Evolutionary conservation across 345 rosid species (phyloP).

Genomic region (Pistacia integerrima): DNA sequence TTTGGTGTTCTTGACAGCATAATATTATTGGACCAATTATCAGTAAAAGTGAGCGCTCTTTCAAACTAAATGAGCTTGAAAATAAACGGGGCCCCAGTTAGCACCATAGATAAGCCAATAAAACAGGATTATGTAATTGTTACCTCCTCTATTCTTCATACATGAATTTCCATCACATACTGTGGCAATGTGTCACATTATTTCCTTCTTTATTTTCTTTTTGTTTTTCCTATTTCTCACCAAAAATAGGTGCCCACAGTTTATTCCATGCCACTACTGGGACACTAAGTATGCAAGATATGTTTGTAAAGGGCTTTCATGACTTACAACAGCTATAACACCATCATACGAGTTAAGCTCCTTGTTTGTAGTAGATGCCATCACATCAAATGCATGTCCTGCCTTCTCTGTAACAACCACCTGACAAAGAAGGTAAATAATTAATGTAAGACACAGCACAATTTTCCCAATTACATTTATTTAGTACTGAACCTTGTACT

Average conservation of each 20-base stretch:
- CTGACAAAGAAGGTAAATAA: conserved; percentile 40
- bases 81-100: neutral
- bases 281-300: conserved; percentile 6
- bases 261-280: conserved; percentile 6
- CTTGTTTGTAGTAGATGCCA: conserved; percentile 54
- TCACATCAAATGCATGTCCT: conserved; percentile 83
- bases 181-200: neutral
- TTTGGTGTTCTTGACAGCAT: too few species aligned
- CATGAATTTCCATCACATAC: neutral
- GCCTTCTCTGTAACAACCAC: conserved; percentile 81
- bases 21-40: too few species aligned
- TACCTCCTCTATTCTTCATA: neutral
- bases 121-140: neutral
- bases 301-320: conserved; percentile 6
- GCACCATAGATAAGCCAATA: too few species aligned
- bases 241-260: neutral
- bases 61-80: too few species aligned
- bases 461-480: neutral
- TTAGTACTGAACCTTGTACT: neutral
- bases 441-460: neutral
- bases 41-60: too few species aligned
- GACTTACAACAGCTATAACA: conserved; percentile 80
- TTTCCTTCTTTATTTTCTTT: neutral
- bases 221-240: neutral
- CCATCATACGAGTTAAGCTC: conserved; percentile 82